These are phyloP conservation scores for Hemileccinum impolitum DNA, from an alignment of 768 basidiomycete species.

Conservation along the genomic window DNA sequence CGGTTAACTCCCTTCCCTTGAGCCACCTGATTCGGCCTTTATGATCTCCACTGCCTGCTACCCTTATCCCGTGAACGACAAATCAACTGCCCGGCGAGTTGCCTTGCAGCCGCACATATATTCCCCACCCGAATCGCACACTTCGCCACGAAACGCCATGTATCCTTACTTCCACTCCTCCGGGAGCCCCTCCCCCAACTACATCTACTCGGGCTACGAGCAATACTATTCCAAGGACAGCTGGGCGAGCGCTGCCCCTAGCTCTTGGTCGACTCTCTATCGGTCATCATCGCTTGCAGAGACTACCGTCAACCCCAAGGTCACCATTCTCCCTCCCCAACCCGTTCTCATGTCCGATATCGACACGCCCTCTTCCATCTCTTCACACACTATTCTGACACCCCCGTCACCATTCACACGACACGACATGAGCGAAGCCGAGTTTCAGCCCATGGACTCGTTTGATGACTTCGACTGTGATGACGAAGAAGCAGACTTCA, in stretches of 20 bases:
- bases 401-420: constrained; percentile 30
- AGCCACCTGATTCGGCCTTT: constrained; percentile 20
- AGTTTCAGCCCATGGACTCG: constrained; percentile 19
- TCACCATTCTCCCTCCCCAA: constrained; percentile 24
- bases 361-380: constrained; percentile 30
- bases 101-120: constrained; percentile 31
- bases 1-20: constrained; percentile 17
- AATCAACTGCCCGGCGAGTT: constrained; percentile 19
- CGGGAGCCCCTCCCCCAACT: constrained; percentile 19
- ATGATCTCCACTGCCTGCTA: constrained; percentile 33
- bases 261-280: constrained; percentile 22
- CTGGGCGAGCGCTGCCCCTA: constrained; percentile 11
- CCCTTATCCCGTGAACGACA: constrained; percentile 26
- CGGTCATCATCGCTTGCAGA: constrained; percentile 17
- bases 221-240: constrained; percentile 22
- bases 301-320: constrained; percentile 26
- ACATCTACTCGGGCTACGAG: constrained; percentile 23
- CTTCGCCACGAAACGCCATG: constrained; percentile 23
- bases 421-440: constrained; percentile 8
- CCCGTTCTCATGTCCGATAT: constrained; percentile 23
- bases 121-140: constrained; percentile 24
- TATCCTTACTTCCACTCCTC: constrained; percentile 23
- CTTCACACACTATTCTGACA: constrained; percentile 31
- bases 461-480: constrained; percentile 33
- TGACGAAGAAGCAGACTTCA: constrained; percentile 29